Evolutionary conservation across 2,329 filamentous ascomycete species (phyloP).

Genomic region (Microsporum audouinii): DNA sequence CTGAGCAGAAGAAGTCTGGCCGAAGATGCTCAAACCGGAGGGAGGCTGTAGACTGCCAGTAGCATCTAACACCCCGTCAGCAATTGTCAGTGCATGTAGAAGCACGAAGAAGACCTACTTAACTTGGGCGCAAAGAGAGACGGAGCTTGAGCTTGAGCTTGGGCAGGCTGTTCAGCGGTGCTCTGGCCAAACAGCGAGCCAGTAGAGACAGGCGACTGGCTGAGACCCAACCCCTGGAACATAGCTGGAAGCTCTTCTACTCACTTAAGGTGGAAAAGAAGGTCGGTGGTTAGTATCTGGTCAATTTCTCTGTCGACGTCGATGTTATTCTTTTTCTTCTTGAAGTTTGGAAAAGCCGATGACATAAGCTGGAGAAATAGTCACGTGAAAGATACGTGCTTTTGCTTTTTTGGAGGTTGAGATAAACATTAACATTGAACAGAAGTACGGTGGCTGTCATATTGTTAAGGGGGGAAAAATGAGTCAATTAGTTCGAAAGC

Average conservation of each 20-base stretch:
- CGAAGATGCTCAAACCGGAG: constrained; percentile 20
- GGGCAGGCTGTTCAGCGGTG: constrained; percentile 8
- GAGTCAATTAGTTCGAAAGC: not conserved
- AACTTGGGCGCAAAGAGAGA: constrained; percentile 10
- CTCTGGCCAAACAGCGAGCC: constrained; percentile 1
- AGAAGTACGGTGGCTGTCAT: no score
- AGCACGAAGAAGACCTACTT: not conserved
- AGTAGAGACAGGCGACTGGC: not conserved
- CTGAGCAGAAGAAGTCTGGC: constrained; percentile 18
- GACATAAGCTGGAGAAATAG: no score
- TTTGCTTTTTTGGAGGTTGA: no score
- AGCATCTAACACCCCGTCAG: not conserved
- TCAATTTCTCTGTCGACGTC: not conserved
- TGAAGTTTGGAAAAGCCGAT: not conserved
- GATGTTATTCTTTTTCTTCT: not conserved
- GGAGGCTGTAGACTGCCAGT: constrained; percentile 14
- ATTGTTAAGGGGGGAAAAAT: no score
- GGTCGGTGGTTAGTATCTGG: not conserved
- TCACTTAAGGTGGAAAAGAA: not conserved
- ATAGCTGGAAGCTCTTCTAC: not conserved
- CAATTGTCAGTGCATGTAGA: not conserved
- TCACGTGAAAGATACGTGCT: no score
- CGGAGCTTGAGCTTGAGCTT: constrained; percentile 8
- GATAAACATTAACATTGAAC: no score
- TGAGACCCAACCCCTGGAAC: not conserved